A percentile compares a stretch with the other conserved stretches of the same genome.
phyloP scores from a whole-genome alignment of 306 rosid species.

The Prunus fruticosa region DNA sequence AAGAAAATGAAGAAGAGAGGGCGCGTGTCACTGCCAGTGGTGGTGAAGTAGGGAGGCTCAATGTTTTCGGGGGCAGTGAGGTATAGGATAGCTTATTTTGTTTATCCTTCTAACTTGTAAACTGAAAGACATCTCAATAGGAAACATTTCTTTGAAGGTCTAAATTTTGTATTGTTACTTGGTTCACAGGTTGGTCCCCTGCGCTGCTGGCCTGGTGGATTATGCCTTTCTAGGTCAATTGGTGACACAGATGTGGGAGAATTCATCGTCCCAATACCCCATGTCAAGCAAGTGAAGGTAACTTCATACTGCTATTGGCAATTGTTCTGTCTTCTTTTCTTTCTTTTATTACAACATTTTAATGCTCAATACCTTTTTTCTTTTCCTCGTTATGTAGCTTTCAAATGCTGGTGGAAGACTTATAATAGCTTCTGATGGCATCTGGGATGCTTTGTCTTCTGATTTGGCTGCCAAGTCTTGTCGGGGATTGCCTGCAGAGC shows the following conservation, averaged over 20 bases:
- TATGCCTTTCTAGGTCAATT: constrained; percentile 95
- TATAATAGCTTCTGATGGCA: constrained; percentile 98
- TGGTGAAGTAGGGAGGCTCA: constrained; percentile 99
- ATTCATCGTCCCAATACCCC: constrained; percentile 92
- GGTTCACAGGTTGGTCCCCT: constrained; percentile 85
- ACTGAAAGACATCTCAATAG: constrained; percentile 1
- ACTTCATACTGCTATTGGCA: constrained; percentile 15
- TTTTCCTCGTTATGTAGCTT: constrained; percentile 50
- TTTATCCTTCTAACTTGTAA: constrained; percentile 13
- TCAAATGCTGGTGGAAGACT: constrained; percentile 94
- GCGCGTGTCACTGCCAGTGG: constrained; percentile 99
- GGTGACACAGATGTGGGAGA: constrained; percentile 99
- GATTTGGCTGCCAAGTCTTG: constrained; percentile 85
- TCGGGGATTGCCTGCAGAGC: constrained; percentile 95
- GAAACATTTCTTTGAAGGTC: neutral
- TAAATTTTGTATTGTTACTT: constrained; percentile 1
- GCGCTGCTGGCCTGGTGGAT: constrained; percentile 99
- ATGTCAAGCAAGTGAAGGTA: constrained; percentile 99
- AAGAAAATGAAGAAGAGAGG: constrained; percentile 95
- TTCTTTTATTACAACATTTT: constrained; percentile 5
- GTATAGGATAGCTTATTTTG: constrained; percentile 37
- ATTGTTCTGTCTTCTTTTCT: constrained; percentile 14
- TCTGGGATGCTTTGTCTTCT: constrained; percentile 94
- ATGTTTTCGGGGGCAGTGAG: constrained; percentile 89
- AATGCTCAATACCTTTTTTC: constrained; percentile 16